phyloP scores from a whole-genome alignment of 345 rosid species.

The Xanthoceras sorbifolium region DNA sequence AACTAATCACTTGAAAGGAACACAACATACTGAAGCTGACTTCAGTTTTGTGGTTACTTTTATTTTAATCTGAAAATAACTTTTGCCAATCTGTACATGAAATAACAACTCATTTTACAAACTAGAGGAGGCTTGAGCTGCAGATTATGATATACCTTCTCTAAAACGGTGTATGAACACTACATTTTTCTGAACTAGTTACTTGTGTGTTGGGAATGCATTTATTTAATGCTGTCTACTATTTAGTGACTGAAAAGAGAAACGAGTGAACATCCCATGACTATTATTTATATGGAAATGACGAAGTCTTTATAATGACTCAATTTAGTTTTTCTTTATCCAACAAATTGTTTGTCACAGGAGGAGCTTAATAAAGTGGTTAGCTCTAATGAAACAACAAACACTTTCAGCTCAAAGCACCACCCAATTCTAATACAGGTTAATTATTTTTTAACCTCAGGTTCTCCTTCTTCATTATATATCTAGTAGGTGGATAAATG shows the following conservation, averaged over 20 bases:
- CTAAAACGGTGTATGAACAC: background rate
- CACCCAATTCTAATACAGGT: slow-evolving; percentile 80
- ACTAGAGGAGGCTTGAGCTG: background rate
- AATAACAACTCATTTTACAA: background rate
- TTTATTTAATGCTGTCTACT: background rate
- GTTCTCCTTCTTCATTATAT: background rate
- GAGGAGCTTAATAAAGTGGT: slow-evolving; percentile 67
- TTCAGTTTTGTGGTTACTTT: background rate
- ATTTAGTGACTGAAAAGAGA: background rate
- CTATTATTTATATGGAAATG: background rate
- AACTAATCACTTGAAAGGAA: background rate
- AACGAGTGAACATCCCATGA: background rate
- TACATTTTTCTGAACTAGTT: background rate
- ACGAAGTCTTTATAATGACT: background rate
- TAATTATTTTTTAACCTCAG: slow-evolving; percentile 1
- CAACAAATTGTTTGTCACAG: slow-evolving; percentile 41
- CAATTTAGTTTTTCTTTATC: slow-evolving; percentile 19
- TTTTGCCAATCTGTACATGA: background rate
- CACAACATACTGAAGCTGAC: background rate
- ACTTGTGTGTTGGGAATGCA: background rate
- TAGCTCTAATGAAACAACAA: slow-evolving; percentile 35
- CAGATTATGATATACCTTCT: background rate
- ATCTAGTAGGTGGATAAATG: background rate
- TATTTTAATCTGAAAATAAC: background rate
- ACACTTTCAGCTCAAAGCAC: slow-evolving; percentile 49